Conservation (phyloP, 495 filamentous ascomycete species). For the Immersiella caudata region DNA sequence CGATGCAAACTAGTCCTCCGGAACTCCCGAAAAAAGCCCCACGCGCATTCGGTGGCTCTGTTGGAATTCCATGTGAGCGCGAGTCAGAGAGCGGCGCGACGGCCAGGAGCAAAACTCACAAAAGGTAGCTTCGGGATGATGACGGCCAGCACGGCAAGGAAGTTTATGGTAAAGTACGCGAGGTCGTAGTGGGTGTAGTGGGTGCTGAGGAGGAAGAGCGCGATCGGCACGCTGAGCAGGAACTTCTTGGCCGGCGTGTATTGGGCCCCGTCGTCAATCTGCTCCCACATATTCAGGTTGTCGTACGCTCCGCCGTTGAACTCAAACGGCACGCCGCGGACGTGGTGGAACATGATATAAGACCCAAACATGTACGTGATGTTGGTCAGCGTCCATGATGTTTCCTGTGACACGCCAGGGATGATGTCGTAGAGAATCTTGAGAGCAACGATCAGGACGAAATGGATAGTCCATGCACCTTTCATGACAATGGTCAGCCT, state of each 20-base stretch:
- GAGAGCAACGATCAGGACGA: slow-evolving; percentile 82
- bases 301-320: slow-evolving; percentile 99
- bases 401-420: slow-evolving; percentile 92
- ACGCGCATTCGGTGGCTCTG: slow-evolving; percentile 75
- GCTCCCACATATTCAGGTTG: slow-evolving; percentile 99
- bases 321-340: slow-evolving; percentile 96
- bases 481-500: slow-evolving; percentile 18
- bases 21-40: slow-evolving; percentile 63
- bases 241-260: slow-evolving; percentile 99
- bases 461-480: slow-evolving; percentile 98
- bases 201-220: slow-evolving; percentile 92
- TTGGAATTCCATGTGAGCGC: slow-evolving; percentile 17
- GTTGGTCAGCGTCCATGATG: slow-evolving; percentile 97
- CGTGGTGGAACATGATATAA: slow-evolving; percentile 99
- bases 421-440: slow-evolving; percentile 97
- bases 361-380: slow-evolving; percentile 99
- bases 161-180: slow-evolving; percentile 95
- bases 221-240: slow-evolving; percentile 87
- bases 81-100: background rate
- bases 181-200: slow-evolving; percentile 98
- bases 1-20: slow-evolving; percentile 51
- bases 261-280: slow-evolving; percentile 98
- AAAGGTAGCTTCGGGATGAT: slow-evolving; percentile 95
- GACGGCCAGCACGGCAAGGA: slow-evolving; percentile 84
- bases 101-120: slow-evolving; percentile 58